These are phyloP conservation scores for Lactarius hatsudake DNA, from an alignment of 768 basidiomycete species.

Conservation along the genomic window DNA sequence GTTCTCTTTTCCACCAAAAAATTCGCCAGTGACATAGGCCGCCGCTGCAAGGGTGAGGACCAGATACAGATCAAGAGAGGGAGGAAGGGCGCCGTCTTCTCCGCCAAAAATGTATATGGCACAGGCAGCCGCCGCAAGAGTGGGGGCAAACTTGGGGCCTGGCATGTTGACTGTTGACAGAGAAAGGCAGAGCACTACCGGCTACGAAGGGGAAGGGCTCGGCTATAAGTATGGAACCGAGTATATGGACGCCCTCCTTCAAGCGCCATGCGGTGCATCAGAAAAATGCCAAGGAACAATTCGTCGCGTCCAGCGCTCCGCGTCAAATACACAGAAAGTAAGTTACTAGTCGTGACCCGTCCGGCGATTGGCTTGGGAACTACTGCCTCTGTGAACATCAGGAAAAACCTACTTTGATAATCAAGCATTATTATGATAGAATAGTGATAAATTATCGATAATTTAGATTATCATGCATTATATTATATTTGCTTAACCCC, in stretches of 20 bases:
- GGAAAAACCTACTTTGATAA: no score
- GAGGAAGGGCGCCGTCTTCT: background rate
- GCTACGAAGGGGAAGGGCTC: background rate
- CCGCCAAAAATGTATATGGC: background rate
- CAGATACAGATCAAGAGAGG: no score
- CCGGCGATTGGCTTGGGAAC: background rate
- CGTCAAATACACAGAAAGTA: background rate
- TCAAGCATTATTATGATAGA: no score
- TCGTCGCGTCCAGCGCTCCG: background rate
- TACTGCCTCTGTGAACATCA: background rate
- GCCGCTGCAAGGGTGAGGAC: background rate
- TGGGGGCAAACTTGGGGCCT: no score
- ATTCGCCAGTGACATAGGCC: background rate
- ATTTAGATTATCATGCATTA: no score
- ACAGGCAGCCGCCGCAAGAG: background rate
- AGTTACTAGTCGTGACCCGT: no score
- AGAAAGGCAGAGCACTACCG: background rate
- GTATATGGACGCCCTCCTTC: background rate
- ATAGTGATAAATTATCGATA: no score
- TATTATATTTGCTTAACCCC: no score
- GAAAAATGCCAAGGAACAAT: background rate
- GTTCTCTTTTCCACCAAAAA: no score
- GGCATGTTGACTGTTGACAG: slow-evolving; percentile 6
- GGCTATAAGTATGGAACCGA: background rate
- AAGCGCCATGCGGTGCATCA: background rate